Base-by-base conservation (phyloP, 108 stramenopile genomes). In the Cyclotella atomus region DNA sequence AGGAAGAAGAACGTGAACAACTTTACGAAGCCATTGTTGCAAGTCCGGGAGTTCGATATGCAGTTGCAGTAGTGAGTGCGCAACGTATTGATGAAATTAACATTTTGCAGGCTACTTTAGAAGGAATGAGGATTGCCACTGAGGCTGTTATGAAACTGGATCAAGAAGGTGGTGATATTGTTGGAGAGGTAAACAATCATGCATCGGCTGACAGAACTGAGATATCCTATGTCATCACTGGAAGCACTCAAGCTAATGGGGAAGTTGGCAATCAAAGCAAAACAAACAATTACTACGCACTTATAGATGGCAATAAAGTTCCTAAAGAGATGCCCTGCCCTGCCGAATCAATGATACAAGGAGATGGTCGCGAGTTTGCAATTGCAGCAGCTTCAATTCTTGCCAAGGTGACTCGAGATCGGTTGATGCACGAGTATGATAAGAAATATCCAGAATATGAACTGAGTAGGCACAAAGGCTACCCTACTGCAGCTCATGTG, bases 371-470 rank as follows among this genome's bases (percentile, higher is more conserved):
- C 50, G 92, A 97, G 54, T 97, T 89, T 75, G 67, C 84, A 41
- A 97, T 99, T 56, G 98, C 94, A 2, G 98, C 97, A 3, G 99
- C 99, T 20, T 93, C 91, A 30, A 94, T 99, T 36, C 62, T 99
- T 43, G 98, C 98, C 55, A 99, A 99, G 78, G 99, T 99, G 20
- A 91, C 93, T 7, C 87, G 99, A 25, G 99, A 99, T 80, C 79
- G 95, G 24, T 62, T 98, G 52, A 99, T 99, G 99, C 84, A 85
- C 54, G 90, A 83, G 19, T 95, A 96, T 71, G 84, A 97, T 75
- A 49, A 49, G n/a, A 44, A 82, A 53, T 99, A 94, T 80, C 97
- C 97, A n/a, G 41, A 77, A 20, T 98, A 92, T 71, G 70, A 84
- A 33, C 72, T 98, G 36, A 72, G 75, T 43, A 86, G 87, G 63